Evolutionary conservation across 108 stramenopile genomes (phyloP).

Genomic region (Aurantiochytrium sp.): DNA sequence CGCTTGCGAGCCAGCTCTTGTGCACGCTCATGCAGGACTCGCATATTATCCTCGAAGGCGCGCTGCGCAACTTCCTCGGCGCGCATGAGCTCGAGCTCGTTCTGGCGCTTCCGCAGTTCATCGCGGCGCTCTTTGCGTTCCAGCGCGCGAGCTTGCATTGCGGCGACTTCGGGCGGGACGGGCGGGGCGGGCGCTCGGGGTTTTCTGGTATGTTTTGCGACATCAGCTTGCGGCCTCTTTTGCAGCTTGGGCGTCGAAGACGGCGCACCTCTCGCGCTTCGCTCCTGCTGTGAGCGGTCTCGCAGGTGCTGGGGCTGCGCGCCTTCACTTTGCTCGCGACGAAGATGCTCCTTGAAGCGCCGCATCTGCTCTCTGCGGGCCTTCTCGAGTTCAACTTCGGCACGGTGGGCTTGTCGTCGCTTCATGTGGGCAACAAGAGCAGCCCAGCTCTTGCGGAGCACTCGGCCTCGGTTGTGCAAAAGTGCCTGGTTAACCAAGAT

Average conservation of each 20-base stretch:
- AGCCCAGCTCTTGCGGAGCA: neutral
- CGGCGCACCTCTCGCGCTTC: too few relatives aligned
- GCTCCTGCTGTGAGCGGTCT: neutral
- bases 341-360: neutral
- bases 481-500: neutral
- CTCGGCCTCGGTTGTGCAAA: neutral
- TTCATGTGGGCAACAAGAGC: too few relatives aligned
- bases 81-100: neutral
- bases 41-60: neutral
- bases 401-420: neutral
- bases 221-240: too few relatives aligned
- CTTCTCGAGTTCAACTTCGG: neutral
- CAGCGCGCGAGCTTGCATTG: neutral
- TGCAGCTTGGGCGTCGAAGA: too few relatives aligned
- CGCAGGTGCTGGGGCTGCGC: neutral
- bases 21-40: neutral
- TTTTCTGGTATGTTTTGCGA: neutral
- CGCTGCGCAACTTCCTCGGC: neutral
- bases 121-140: constrained; percentile 2
- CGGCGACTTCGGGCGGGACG: neutral
- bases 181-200: neutral
- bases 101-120: neutral
- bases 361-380: neutral
- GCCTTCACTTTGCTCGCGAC: neutral
- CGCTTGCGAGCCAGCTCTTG: neutral